Evolutionary conservation across 2,329 filamentous ascomycete genomes (phyloP).

Genomic region (Stemphylium lycopersici): DNA sequence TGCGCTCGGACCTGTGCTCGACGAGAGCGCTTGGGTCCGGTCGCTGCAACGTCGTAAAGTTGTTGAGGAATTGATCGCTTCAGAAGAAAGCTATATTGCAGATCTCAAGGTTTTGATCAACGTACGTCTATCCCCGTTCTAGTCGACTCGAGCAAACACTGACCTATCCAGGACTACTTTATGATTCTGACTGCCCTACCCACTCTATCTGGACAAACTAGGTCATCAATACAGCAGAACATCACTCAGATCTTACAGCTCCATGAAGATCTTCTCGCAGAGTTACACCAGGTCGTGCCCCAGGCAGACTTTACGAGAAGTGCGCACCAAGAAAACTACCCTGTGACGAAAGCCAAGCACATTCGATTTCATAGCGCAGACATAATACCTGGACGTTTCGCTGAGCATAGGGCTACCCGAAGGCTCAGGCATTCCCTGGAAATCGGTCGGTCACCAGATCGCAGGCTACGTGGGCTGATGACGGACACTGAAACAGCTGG

Average conservation of each 20-base stretch:
- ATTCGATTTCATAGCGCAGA: conserved; percentile 58
- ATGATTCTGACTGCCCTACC: conserved; percentile 72
- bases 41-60: conserved; percentile 78
- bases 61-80: conserved; percentile 82
- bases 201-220: conserved; percentile 66
- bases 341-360: conserved; percentile 49
- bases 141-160: not conserved
- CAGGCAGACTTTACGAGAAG: conserved; percentile 60
- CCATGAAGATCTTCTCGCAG: conserved; percentile 79
- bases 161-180: conserved; percentile 50
- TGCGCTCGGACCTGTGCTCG: conserved; percentile 57
- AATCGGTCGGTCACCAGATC: conserved; percentile 50
- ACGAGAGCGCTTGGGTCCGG: conserved; percentile 73
- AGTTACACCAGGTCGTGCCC: conserved; percentile 74
- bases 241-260: conserved; percentile 79
- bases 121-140: conserved; percentile 58
- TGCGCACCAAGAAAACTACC: conserved; percentile 39
- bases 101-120: conserved; percentile 87
- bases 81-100: conserved; percentile 86
- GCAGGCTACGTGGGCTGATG: conserved; percentile 45
- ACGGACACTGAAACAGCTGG: conserved; percentile 61
- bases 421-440: conserved; percentile 55
- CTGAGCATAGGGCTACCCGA: conserved; percentile 42
- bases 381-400: conserved; percentile 47
- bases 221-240: conserved; percentile 78